A percentile compares a stretch with the other conserved stretches of the same genome.
Evolutionary conservation across 208 protist species (phyloP).

Genomic region (Leishmania tarentolae): DNA sequence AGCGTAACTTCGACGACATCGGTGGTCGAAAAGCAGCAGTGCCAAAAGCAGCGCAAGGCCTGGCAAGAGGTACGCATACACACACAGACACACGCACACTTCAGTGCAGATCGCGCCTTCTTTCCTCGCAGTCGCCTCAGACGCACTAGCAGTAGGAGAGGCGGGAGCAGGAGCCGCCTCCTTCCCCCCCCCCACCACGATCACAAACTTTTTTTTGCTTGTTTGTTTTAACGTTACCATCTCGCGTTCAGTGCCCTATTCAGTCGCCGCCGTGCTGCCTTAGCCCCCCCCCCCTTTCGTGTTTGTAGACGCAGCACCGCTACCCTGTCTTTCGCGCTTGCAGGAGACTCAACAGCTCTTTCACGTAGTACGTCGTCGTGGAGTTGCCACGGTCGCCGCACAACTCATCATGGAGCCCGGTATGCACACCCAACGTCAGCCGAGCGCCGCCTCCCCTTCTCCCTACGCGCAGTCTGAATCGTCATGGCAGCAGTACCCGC

Average conservation of each 20-base stretch:
- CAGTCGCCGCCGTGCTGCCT: neutral
- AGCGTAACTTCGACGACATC: neutral
- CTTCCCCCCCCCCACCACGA: neutral
- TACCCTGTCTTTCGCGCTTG: neutral
- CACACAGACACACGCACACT: neutral
- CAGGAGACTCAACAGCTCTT: neutral
- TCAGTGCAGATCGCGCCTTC: neutral
- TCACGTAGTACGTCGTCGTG: neutral
- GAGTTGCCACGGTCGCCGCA: neutral
- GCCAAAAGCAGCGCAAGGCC: neutral
- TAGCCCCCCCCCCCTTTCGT: neutral
- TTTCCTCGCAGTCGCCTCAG: neutral
- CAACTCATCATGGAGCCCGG: conserved; percentile 1
- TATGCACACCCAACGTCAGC: neutral
- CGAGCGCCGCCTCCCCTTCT: neutral
- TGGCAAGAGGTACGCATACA: neutral
- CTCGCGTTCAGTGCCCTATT: neutral
- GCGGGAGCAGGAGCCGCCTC: neutral
- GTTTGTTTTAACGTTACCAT: neutral
- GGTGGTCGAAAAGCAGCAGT: neutral
- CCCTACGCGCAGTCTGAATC: conserved; percentile 6
- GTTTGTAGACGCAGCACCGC: neutral
- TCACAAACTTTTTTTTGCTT: neutral
- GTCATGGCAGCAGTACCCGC: conserved; percentile 14
- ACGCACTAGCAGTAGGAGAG: neutral